Base-by-base conservation (phyloP, 768 basidiomycete genomes). In the Boletus tomentosulus region DNA sequence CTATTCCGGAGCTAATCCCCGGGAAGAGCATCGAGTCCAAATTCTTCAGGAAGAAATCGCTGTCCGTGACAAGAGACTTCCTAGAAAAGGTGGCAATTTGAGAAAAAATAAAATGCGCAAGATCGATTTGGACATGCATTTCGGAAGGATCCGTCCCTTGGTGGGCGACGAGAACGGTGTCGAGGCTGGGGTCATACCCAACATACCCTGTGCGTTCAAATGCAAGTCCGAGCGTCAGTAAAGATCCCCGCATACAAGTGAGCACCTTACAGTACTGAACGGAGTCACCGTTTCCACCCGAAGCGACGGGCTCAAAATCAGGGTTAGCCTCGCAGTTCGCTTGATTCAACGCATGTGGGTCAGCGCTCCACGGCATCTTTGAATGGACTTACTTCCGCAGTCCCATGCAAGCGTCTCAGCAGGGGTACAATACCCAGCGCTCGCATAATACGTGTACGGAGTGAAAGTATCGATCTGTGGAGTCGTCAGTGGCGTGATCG, bases 371-470 rank as follows among this genome's bases (percentile, higher is more conserved):
- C 19, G 19, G 11, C 49, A 2, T 0, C 5, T 28, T 51, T 7
- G 30, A 34, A 28, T 39, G 19, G 44, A 67, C 74, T 51, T 56
- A 80, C 81, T 58, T 67, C 83, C 84, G 66, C 83, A 85, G 28
- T 74, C 64, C 81, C 83, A 84, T 24, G 71, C 69, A 43, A 75
- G 55, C 19, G 76, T 78, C 38, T 66, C 46, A 3, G 73, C 49
- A 9, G 79, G 66, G 16, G 66, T 47, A 53, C 84, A 85, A 57
- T 79, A 79, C 2, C 71, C 82, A 11, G 80, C 64, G 37, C 76
- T 74, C 1, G 83, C 80, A 57, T 77, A 83, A 51, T 66, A 70
- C 0, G 79, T 76, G 67, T 76, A 84, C 1, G 81, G 73, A 33
- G 60, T 75, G 63, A 74, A 84, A n/a, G 60, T 33, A 8, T 70